phyloP scores from a whole-genome alignment of 2,329 filamentous ascomycete genomes.

The Atkinsonella hypoxylon region DNA sequence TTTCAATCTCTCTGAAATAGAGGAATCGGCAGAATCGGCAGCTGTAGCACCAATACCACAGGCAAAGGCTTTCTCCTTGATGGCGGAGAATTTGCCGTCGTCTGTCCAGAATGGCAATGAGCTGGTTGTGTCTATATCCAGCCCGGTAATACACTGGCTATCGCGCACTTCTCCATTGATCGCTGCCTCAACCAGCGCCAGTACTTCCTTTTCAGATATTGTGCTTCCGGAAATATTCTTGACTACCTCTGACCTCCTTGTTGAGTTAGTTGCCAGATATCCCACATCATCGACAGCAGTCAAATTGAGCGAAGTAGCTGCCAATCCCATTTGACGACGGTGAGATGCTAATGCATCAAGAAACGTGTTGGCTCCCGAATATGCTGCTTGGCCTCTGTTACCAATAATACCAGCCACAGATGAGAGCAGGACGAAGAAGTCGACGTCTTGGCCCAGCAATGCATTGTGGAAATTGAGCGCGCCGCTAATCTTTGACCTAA shows the following conservation, averaged over 20 bases:
- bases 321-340: slow-evolving; percentile 26
- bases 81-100: slow-evolving; percentile 41
- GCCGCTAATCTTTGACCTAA: slow-evolving; percentile 39
- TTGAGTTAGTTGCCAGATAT: slow-evolving; percentile 29
- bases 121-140: slow-evolving; percentile 25
- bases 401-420: slow-evolving; percentile 39
- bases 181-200: slow-evolving; percentile 39
- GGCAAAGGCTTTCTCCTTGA: slow-evolving; percentile 26
- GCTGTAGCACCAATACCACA: neutral
- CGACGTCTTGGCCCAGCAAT: slow-evolving; percentile 25
- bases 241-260: slow-evolving; percentile 31
- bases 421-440: slow-evolving; percentile 45
- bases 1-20: slow-evolving; percentile 11
- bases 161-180: slow-evolving; percentile 31
- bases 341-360: slow-evolving; percentile 22
- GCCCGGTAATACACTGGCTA: slow-evolving; percentile 40
- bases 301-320: slow-evolving; percentile 38
- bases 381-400: slow-evolving; percentile 39
- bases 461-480: slow-evolving; percentile 42
- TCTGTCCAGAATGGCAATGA: slow-evolving; percentile 38
- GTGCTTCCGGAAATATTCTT: slow-evolving; percentile 35
- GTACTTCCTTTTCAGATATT: slow-evolving; percentile 40
- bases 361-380: slow-evolving; percentile 38
- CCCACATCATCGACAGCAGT: slow-evolving; percentile 38
- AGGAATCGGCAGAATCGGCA: slow-evolving; percentile 1